Percentiles rank a stretch among this genome's conserved stretches.
Conservation (phyloP, 208 protist genomes). For the Trypanosomatidae sp. region DNA sequence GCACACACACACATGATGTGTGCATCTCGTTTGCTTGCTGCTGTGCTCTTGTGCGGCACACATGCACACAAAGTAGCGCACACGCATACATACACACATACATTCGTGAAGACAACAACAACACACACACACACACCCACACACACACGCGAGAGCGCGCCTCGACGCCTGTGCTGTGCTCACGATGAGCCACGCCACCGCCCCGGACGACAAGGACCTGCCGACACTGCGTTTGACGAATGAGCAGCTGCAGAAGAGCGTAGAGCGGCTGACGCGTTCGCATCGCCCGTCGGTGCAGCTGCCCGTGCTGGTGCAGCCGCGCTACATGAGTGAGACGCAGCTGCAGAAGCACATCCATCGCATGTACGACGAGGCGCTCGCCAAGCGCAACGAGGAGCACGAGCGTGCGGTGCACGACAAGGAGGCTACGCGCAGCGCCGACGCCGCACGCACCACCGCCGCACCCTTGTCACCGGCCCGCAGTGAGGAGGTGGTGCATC, state of each 20-base stretch:
- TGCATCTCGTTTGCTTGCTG: too few species aligned
- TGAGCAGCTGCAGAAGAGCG: conserved; percentile 58
- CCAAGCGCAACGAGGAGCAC: conserved; percentile 16
- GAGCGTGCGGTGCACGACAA: conserved; percentile 29
- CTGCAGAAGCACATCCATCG: conserved; percentile 48
- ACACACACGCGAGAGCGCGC: too few species aligned
- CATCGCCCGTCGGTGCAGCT: conserved; percentile 12
- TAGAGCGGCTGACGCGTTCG: conserved; percentile 42
- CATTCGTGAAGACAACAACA: too few species aligned
- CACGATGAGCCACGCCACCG: background rate
- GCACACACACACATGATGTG: too few species aligned
- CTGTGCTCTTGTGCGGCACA: too few species aligned
- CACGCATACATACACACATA: too few species aligned
- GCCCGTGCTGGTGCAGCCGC: conserved; percentile 20
- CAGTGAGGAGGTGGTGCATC: conserved; percentile 25
- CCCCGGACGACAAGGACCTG: conserved; percentile 3
- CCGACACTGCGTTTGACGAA: conserved; percentile 17
- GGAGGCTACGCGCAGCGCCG: conserved; percentile 30
- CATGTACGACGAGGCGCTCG: conserved; percentile 77
- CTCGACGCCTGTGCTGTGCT: too few species aligned
- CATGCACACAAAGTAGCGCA: too few species aligned
- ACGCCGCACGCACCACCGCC: conserved; percentile 12
- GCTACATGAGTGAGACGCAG: conserved; percentile 30
- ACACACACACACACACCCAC: too few species aligned
- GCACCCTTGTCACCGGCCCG: too few species aligned